Evolutionary conservation across 345 rosid species (phyloP).

Genomic region (Melaleuca alternifolia): DNA sequence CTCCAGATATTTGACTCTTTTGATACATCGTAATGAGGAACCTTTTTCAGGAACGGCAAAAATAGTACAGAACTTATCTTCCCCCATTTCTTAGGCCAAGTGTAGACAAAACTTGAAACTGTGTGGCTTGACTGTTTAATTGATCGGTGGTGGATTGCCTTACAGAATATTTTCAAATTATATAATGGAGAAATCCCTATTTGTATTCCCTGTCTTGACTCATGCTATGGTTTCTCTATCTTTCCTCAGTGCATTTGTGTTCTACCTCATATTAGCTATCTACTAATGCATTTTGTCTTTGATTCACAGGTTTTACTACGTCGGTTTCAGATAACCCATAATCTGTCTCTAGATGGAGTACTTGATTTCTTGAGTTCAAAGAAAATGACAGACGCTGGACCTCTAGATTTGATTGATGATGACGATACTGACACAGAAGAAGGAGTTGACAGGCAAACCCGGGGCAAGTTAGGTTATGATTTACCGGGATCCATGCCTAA

Average conservation of each 20-base stretch:
- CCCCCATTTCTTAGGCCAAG: background rate
- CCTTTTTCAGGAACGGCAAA: background rate
- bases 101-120: background rate
- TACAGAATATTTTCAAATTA: background rate
- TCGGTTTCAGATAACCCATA: slow-evolving; percentile 74
- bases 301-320: slow-evolving; percentile 63
- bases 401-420: slow-evolving; percentile 84
- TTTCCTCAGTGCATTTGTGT: background rate
- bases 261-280: background rate
- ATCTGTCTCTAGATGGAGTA: slow-evolving; percentile 87
- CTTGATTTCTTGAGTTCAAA: slow-evolving; percentile 88
- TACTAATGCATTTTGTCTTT: background rate
- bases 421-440: slow-evolving; percentile 70
- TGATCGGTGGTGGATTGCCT: background rate
- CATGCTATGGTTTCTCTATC: background rate
- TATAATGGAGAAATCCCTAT: background rate
- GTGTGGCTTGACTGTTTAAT: background rate
- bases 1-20: background rate
- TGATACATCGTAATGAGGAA: background rate
- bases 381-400: slow-evolving; percentile 97
- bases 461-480: slow-evolving; percentile 67
- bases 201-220: background rate
- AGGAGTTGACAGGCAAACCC: slow-evolving; percentile 70
- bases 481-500: slow-evolving; percentile 88
- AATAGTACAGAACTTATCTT: background rate